Base-by-base conservation (phyloP, 2,329 filamentous ascomycete genomes). In the Neonectria ditissima region DNA sequence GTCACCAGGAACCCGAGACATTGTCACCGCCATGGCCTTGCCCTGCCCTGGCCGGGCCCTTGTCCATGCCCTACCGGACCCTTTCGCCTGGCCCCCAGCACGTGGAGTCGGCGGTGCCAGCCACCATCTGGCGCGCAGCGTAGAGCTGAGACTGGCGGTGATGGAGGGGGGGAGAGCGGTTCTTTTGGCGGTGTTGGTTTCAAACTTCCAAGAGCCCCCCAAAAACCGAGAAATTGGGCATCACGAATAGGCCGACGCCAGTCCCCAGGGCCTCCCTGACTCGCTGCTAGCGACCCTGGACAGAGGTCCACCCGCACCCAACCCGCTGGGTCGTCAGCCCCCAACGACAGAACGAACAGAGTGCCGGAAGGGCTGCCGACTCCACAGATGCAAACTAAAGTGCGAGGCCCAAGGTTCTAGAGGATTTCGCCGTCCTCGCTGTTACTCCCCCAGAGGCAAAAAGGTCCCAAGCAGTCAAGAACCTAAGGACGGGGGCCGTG, bases 311-410 rank as follows among this genome's bases (percentile, higher is more conserved):
- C 70, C 52, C 65, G 67, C 62, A 72, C 68, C 71, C 71, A 73
- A 69, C 54, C 66, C 71, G 67, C 70, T 73, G 71, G 71, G 71
- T 69, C 71, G 69, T 69, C 63, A 65, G 68, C 62, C 70, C 69
- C 68, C 69, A 69, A 68, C 66, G 63, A 69, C 66, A 75, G 73
- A 76, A 66, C 72, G 68, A 63, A 69, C 66, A 75, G 73, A 76
- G 67, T 73, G 68, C 75, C 74, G 74, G 73, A 73, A 71, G 65
- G 63, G 66, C 66, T 69, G 65, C 74, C 72, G 69, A 73, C 72
- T 71, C 75, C 75, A 74, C 72, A 69, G 59, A 63, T 59, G 59
- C 59, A 62, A 57, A 62, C 59, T 53, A 62, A 62, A 62, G 47
- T 55, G 63, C 65, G 63, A 64, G 53, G 55, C 65, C 66, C 32